phyloP scores from a whole-genome alignment of 2,329 filamentous ascomycete species.

The Xylaria polymorpha region DNA sequence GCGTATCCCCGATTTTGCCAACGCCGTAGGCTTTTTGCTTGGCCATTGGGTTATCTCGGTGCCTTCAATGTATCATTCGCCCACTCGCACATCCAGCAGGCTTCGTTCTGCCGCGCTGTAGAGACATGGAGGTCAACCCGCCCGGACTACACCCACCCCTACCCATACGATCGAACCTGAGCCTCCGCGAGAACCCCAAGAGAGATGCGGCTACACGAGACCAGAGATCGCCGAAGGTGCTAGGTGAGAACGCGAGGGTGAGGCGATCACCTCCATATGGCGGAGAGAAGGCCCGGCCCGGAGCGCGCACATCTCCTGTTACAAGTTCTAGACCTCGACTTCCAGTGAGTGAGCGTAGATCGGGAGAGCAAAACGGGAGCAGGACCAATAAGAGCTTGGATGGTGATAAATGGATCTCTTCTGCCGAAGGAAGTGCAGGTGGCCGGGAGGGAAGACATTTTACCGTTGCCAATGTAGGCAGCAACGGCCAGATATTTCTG shows the following conservation, averaged over 20 bases:
- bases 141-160: slow-evolving; percentile 44
- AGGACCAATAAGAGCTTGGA: slow-evolving; percentile 65
- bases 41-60: slow-evolving; percentile 13
- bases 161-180: slow-evolving; percentile 44
- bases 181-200: slow-evolving; percentile 41
- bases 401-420: slow-evolving; percentile 65
- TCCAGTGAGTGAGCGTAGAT: slow-evolving; percentile 45
- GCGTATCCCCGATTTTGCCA: slow-evolving; percentile 8
- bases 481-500: slow-evolving; percentile 84
- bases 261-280: slow-evolving; percentile 43
- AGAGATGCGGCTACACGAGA: slow-evolving; percentile 41
- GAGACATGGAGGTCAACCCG: slow-evolving; percentile 49
- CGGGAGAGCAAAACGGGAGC: slow-evolving; percentile 48
- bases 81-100: slow-evolving; percentile 43
- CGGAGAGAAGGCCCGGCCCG: slow-evolving; percentile 39
- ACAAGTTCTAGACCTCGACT: slow-evolving; percentile 45
- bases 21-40: slow-evolving; percentile 20
- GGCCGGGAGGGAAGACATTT: slow-evolving; percentile 77
- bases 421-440: slow-evolving; percentile 70
- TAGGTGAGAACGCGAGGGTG: slow-evolving; percentile 40
- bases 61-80: slow-evolving; percentile 50
- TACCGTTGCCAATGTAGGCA: slow-evolving; percentile 83
- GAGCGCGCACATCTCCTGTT: slow-evolving; percentile 42
- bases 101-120: slow-evolving; percentile 48
- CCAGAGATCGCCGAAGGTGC: slow-evolving; percentile 39